phyloP scores from a whole-genome alignment of 1,139 yeast genomes.

The Candida gigantensis region DNA sequence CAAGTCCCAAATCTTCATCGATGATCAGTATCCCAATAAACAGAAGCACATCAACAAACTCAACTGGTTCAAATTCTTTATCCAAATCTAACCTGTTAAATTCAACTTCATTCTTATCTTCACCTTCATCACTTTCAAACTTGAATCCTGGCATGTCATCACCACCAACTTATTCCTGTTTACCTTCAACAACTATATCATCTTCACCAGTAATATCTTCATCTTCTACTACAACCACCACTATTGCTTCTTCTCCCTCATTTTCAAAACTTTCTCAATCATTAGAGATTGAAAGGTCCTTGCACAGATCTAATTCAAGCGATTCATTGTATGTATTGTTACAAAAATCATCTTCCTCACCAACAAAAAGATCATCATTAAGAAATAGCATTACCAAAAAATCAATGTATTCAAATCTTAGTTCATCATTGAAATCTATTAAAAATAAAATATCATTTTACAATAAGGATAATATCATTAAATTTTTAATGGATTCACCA shows the following conservation, averaged over 20 bases:
- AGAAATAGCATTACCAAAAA: conserved; percentile 1
- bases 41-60: not conserved
- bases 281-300: not conserved
- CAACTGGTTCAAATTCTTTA: no score
- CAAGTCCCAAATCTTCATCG: conserved; percentile 5
- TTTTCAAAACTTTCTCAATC: not conserved
- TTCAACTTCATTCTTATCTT: conserved; percentile 2
- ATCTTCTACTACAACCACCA: no score
- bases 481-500: conserved; percentile 18
- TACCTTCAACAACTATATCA: conserved; percentile 5
- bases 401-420: conserved; percentile 19
- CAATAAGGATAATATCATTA: conserved; percentile 10
- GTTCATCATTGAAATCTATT: conserved; percentile 17
- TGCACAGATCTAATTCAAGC: conserved; percentile 9
- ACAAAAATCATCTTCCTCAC: conserved; percentile 2
- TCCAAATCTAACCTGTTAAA: not conserved
- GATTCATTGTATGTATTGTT: conserved; percentile 11
- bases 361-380: not conserved
- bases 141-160: conserved; percentile 1
- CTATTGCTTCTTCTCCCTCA: no score
- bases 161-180: conserved; percentile 5
- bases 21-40: conserved; percentile 8
- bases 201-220: conserved; percentile 6
- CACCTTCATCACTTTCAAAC: conserved; percentile 5
- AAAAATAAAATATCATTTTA: conserved; percentile 11